Conservation (phyloP, 768 basidiomycete genomes). For the Trametes maxima region DNA sequence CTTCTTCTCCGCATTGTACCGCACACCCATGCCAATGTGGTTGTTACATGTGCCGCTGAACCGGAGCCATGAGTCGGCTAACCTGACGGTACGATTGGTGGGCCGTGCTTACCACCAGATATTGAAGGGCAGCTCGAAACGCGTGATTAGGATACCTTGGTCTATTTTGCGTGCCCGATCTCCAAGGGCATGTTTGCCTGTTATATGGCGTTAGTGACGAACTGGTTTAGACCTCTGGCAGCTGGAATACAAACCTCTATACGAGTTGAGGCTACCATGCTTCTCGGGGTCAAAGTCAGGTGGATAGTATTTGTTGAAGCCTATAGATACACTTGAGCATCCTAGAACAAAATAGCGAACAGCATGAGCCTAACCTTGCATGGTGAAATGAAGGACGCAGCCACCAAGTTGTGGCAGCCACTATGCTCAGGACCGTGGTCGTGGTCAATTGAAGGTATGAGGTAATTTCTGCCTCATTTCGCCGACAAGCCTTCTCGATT, state of each 20-base stretch:
- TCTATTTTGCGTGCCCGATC: conserved; percentile 94
- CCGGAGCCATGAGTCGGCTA: not conserved
- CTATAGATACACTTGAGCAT: conserved; percentile 32
- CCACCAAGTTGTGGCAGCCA: not conserved
- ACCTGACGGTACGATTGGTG: not conserved
- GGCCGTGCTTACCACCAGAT: conserved; percentile 80
- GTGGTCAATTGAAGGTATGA: conserved; percentile 9
- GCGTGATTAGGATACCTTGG: conserved; percentile 92
- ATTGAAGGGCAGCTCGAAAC: conserved; percentile 96
- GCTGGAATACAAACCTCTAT: conserved; percentile 49
- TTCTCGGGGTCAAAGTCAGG: conserved; percentile 74
- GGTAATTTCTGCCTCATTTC: conserved; percentile 1
- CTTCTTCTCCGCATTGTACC: conserved; percentile 99
- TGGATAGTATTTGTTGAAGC: conserved; percentile 81
- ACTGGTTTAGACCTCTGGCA: not conserved
- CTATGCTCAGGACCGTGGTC: not conserved
- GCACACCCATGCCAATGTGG: conserved; percentile 98
- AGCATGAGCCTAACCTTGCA: conserved; percentile 43
- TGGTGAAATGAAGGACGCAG: conserved; percentile 26
- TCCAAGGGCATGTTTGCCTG: conserved; percentile 93
- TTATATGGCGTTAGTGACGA: conserved; percentile 9
- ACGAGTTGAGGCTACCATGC: conserved; percentile 72
- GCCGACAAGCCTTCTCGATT: not conserved
- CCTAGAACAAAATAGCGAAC: conserved; percentile 1
- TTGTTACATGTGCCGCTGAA: conserved; percentile 88